Conservation (phyloP, 495 filamentous ascomycete genomes). For the Amniculicola lignicola region DNA sequence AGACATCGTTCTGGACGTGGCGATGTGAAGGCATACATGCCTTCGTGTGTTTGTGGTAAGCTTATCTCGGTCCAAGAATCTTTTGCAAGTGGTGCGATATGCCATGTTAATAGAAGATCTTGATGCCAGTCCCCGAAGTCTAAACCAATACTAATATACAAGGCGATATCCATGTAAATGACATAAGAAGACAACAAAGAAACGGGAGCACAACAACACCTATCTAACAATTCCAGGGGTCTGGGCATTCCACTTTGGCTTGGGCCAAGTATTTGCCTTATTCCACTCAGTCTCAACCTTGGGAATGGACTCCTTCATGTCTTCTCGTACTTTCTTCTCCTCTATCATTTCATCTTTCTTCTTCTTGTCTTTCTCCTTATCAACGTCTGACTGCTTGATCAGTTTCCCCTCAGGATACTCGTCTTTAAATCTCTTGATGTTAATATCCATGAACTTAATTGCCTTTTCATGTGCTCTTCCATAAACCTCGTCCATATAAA, state of each 20-base stretch:
- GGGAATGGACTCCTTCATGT: not conserved
- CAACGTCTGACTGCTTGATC: not conserved
- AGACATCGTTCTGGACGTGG: too few species aligned
- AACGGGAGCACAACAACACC: too few species aligned
- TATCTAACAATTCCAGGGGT: too few species aligned
- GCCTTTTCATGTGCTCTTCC: constrained; percentile 3
- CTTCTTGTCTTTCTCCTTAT: constrained; percentile 1
- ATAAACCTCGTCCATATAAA: constrained; percentile 8
- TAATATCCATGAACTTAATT: not conserved
- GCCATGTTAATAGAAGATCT: too few species aligned
- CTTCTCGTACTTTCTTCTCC: not conserved
- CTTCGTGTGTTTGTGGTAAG: too few species aligned
- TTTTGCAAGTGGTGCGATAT: too few species aligned
- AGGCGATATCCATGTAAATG: too few species aligned
- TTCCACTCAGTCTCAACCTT: not conserved
- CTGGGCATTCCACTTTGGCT: constrained; percentile 2
- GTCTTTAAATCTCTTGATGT: constrained; percentile 8
- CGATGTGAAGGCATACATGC: too few species aligned
- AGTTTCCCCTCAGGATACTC: constrained; percentile 15
- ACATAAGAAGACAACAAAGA: too few species aligned
- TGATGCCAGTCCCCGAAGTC: too few species aligned
- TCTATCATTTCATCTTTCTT: not conserved
- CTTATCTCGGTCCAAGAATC: too few species aligned
- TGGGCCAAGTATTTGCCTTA: constrained; percentile 1
- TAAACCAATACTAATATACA: too few species aligned